Percentiles rank a stretch among this genome's conserved stretches.
Conservation (phyloP, 2,329 filamentous ascomycete species). For the Sporothrix variecibatus region DNA sequence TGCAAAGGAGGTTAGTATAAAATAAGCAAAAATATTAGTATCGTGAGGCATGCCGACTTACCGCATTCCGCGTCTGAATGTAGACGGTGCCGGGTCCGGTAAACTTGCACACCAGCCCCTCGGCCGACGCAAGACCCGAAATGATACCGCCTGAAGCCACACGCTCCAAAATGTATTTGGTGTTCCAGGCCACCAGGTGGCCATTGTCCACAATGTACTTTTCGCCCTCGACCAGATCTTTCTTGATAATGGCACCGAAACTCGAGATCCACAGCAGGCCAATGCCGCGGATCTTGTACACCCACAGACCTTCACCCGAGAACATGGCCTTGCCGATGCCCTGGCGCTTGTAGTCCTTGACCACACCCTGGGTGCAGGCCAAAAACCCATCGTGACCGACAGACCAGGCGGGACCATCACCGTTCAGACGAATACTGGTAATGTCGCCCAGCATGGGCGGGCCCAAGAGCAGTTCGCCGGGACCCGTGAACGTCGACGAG, state of each 20-base stretch:
- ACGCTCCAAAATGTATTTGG: constrained; percentile 87
- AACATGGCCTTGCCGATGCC: constrained; percentile 89
- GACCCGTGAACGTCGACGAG: constrained; percentile 80
- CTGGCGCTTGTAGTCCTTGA: constrained; percentile 86
- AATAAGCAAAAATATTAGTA: too few species aligned
- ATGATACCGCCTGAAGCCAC: constrained; percentile 89
- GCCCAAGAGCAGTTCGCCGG: constrained; percentile 84
- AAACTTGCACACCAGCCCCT: constrained; percentile 94
- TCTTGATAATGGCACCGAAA: constrained; percentile 92
- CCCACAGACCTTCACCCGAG: constrained; percentile 86
- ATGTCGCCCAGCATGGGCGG: constrained; percentile 83
- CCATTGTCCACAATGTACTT: constrained; percentile 92
- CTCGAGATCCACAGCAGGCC: constrained; percentile 89
- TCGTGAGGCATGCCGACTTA: constrained; percentile 42
- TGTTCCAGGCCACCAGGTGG: constrained; percentile 95
- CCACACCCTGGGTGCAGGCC: constrained; percentile 79
- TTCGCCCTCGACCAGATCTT: constrained; percentile 75
- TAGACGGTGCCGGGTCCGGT: constrained; percentile 88
- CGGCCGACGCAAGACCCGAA: constrained; percentile 77
- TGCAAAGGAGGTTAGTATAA: constrained; percentile 33
- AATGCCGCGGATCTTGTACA: constrained; percentile 80
- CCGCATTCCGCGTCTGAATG: constrained; percentile 86
- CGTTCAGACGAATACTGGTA: constrained; percentile 72
- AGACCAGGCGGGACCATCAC: constrained; percentile 70
- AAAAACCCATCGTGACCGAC: constrained; percentile 87